These are phyloP conservation scores for Calonectria ilicicola DNA, from an alignment of 2,329 filamentous ascomycete species.

Conservation along the genomic window DNA sequence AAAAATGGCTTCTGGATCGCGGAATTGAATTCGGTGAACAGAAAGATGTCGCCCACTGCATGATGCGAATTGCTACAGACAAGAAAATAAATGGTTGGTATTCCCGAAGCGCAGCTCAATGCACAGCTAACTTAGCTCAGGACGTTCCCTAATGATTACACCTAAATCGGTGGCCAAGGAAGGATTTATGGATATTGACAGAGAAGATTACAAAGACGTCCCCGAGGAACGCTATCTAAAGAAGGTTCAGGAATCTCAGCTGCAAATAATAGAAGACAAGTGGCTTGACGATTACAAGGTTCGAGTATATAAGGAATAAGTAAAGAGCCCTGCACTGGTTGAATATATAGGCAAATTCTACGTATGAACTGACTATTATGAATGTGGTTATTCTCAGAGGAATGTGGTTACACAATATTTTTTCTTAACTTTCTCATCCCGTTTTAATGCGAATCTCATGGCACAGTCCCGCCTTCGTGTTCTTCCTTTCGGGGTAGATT, in stretches of 20 bases:
- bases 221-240: conserved; percentile 33
- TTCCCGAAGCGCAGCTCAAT: fast-evolving
- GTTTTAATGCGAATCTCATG: no score
- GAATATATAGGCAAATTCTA: no score
- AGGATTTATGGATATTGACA: conserved; percentile 35
- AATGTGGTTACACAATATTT: no score
- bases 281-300: conserved; percentile 36
- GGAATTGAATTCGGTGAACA: conserved; percentile 55
- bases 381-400: no score
- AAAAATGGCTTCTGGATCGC: conserved; percentile 52
- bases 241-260: conserved; percentile 27
- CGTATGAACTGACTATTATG: no score
- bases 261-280: conserved; percentile 35
- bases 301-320: conserved; percentile 28
- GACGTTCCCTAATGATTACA: conserved; percentile 36
- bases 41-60: conserved; percentile 47
- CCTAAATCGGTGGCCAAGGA: conserved; percentile 32
- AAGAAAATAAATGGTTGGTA: conserved; percentile 41
- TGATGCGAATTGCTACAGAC: conserved; percentile 49
- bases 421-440: no score
- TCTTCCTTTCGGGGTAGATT: no score
- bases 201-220: conserved; percentile 35
- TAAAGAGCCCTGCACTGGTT: no score
- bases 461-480: no score
- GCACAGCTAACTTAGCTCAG: conserved; percentile 4